Evolutionary conservation across 2,329 filamentous ascomycete genomes (phyloP).

Genomic region (Cladosporium sp.): DNA sequence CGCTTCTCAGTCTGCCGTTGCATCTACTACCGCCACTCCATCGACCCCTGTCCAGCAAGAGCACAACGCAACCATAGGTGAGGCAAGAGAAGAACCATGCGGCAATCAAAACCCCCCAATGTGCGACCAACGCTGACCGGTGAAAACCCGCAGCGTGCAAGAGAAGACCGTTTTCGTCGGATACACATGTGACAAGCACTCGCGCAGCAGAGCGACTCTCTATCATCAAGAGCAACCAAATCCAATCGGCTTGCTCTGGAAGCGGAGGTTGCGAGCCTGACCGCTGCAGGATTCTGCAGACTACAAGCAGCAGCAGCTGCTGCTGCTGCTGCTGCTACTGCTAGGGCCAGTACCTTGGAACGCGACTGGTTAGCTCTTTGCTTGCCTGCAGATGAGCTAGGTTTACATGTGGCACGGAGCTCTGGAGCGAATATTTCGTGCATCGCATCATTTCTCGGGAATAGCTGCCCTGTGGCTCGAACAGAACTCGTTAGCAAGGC

Average conservation of each 20-base stretch:
- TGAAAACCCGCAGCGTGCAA: constrained; percentile 47
- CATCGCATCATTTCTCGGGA: too few relatives aligned
- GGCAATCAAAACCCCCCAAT: too few relatives aligned
- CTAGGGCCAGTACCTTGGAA: too few relatives aligned
- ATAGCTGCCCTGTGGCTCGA: too few relatives aligned
- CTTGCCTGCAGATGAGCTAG: too few relatives aligned
- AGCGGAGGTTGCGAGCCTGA: not conserved
- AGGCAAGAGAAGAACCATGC: not conserved
- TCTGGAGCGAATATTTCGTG: too few relatives aligned
- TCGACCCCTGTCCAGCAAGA: constrained; percentile 76
- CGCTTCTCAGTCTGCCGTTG: constrained; percentile 83
- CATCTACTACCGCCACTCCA: constrained; percentile 79
- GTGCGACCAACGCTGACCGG: not conserved
- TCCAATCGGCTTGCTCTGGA: not conserved
- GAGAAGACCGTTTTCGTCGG: constrained; percentile 77
- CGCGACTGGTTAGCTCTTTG: too few relatives aligned
- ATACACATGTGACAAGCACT: constrained; percentile 59
- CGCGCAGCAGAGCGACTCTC: constrained; percentile 11
- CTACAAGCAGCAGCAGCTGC: too few relatives aligned
- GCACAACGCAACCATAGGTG: constrained; percentile 63
- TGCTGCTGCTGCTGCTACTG: too few relatives aligned
- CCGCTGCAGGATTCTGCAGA: too few relatives aligned
- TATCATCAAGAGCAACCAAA: not conserved
- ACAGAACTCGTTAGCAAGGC: too few relatives aligned
- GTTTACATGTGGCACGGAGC: too few relatives aligned